phyloP scores from a whole-genome alignment of 345 rosid species.

The Eucalyptus decipiens region DNA sequence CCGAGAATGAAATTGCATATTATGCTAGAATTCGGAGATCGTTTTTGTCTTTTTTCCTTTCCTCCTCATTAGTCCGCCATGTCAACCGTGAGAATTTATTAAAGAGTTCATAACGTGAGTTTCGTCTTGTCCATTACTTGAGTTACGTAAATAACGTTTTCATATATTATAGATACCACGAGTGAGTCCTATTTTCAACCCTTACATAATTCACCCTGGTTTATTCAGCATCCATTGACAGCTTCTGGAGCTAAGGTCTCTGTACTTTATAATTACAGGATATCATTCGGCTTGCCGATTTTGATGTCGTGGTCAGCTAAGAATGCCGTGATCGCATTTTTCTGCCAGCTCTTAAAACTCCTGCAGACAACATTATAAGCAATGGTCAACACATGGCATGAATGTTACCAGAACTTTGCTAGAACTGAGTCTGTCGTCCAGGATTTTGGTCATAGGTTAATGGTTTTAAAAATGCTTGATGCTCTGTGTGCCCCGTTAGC shows the following conservation, averaged over 20 bases:
- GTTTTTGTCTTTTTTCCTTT: neutral
- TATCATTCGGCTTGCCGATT: slow-evolving; percentile 49
- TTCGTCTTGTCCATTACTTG: neutral
- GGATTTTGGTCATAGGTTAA: neutral
- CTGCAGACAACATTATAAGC: slow-evolving; percentile 10
- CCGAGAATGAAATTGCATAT: no score
- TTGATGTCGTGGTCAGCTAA: slow-evolving; percentile 48
- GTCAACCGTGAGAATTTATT: neutral
- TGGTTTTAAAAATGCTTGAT: neutral
- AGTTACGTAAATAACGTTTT: neutral
- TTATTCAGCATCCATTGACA: neutral
- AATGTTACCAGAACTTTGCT: neutral
- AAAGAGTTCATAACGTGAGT: neutral
- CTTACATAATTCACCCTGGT: neutral
- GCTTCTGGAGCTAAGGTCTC: neutral
- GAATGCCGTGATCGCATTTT: slow-evolving; percentile 51
- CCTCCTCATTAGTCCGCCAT: neutral
- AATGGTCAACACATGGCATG: neutral
- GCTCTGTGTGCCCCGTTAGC: neutral
- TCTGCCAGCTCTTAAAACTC: slow-evolving; percentile 95
- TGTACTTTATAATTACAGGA: neutral
- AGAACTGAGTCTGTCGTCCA: neutral
- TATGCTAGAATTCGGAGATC: neutral
- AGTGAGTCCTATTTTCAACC: neutral
- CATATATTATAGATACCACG: no score